Base-by-base conservation (phyloP, 441 rosid species). In the Euphorbia schlechtendalii region DNA sequence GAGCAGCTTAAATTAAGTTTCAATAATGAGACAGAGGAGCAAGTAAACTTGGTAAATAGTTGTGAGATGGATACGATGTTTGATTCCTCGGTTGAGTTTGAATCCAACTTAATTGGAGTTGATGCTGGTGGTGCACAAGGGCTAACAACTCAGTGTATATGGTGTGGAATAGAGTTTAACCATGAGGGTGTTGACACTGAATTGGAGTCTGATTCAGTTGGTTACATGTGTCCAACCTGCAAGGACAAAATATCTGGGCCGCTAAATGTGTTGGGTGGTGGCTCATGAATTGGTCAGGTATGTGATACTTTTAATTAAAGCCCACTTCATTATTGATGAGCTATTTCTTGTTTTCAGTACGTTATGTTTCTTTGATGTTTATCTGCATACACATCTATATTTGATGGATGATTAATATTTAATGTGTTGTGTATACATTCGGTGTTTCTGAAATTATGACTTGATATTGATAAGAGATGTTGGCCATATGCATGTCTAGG, bases 171-270 rank as follows among this genome's bases (percentile, higher is more conserved):
- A 30, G 89, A 88, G 78, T 86, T 86, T 74, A 81, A 65, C 69
- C 84, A 84, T 24, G 88, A 81, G 67, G 78, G 75, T 28, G 30
- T 71, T 49, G 85, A 78, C 71, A 61, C 86, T 15, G 85, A 84
- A 48, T 17, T 79, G 61, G 86, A 79, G 67, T 82, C 86, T 54
- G 90, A 76, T 58, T 83, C 94, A 8, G 87, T 81, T 15, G 94
- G 89, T 58, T 86, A 81, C 60, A 84, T 88, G 86, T 88, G 95
- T 74, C 84, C 81, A 1, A 65, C 78, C 70, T 88, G 92, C 89
- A 88, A 86, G 77, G 77, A 79, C 11, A 82, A 81, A 78, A 82
- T 85, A 27, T 82, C 82, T 25, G 80, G 89, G 60, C 80, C 77
- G 46, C 68, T 80, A 64, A 52, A 56, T 64, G 72, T 48, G 24